Evolutionary conservation across 2,329 filamentous ascomycete species (phyloP).

Genomic region (Stachybotrys echinatus): DNA sequence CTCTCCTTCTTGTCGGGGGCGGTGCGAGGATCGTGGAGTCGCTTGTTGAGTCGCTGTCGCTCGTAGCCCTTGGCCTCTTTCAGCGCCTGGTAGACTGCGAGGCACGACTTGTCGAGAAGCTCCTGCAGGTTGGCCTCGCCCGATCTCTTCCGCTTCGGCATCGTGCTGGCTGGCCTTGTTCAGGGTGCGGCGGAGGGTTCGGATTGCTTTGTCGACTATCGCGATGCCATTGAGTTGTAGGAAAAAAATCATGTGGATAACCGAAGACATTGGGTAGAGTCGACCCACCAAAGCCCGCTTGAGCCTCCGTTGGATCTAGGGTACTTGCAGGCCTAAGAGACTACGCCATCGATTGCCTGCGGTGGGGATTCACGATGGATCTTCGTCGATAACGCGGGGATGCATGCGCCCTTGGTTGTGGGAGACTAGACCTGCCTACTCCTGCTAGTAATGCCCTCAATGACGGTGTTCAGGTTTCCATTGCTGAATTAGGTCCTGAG

Average conservation of each 20-base stretch:
- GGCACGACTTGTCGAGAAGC: slow-evolving; percentile 49
- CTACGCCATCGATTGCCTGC: background rate
- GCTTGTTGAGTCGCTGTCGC: slow-evolving; percentile 67
- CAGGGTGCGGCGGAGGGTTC: background rate
- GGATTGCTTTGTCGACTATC: background rate
- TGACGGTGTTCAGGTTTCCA: no score
- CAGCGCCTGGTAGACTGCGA: slow-evolving; percentile 60
- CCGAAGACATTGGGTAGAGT: no score
- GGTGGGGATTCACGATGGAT: background rate
- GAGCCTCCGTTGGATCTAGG: background rate
- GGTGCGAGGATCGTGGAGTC: slow-evolving; percentile 41
- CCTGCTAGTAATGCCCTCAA: no score
- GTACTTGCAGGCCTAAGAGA: no score
- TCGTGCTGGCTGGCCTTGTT: slow-evolving; percentile 14
- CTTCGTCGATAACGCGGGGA: background rate
- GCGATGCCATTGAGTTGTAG: background rate
- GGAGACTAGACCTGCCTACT: no score
- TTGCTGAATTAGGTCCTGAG: no score
- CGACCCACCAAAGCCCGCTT: no score
- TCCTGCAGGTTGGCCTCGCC: slow-evolving; percentile 38
- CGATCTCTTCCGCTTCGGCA: slow-evolving; percentile 55
- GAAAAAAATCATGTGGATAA: background rate
- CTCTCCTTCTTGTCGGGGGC: slow-evolving; percentile 47
- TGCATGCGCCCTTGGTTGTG: no score
- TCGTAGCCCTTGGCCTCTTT: slow-evolving; percentile 73